Evolutionary conservation across 1,139 yeast species (phyloP).

Genomic region (Scheffersomyces stambukii): DNA sequence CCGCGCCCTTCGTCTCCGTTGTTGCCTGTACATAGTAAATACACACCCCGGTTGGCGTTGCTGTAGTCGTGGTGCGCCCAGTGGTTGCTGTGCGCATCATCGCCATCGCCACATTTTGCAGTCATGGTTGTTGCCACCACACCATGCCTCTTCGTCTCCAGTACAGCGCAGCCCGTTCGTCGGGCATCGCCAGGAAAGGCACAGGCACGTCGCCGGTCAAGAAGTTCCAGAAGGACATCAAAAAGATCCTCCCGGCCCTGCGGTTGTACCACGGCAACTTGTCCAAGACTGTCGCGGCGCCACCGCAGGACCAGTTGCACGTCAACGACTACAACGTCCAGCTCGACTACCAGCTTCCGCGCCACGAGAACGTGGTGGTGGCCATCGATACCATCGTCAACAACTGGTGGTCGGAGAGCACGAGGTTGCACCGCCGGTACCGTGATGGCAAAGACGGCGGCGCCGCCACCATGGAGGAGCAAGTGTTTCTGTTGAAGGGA

Average conservation of each 20-base stretch:
- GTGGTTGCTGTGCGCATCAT: no score
- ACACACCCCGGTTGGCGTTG: no score
- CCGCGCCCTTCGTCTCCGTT: no score
- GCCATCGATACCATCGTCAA: conserved; percentile 32
- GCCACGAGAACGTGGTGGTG: conserved; percentile 24
- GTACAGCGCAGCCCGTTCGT: no score
- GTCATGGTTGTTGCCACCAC: no score
- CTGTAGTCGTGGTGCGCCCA: no score
- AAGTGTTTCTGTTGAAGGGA: conserved; percentile 32
- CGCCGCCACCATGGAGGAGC: conserved; percentile 19
- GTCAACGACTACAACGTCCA: conserved; percentile 35
- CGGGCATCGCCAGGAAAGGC: no score
- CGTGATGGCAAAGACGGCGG: conserved; percentile 13
- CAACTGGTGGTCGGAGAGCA: conserved; percentile 40
- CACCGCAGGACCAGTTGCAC: conserved; percentile 11
- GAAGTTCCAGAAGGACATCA: conserved; percentile 19
- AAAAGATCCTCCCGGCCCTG: conserved; percentile 25
- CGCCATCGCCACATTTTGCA: no score
- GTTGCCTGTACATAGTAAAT: no score
- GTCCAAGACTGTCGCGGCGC: not conserved
- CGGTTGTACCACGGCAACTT: conserved; percentile 19
- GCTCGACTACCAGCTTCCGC: conserved; percentile 35
- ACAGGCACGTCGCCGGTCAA: conserved; percentile 21
- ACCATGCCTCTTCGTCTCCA: no score
- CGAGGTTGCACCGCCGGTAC: conserved; percentile 21